Evolutionary conservation across 2,329 filamentous ascomycete genomes (phyloP).

Genomic region (Sclerotinia sclerotiorum): DNA sequence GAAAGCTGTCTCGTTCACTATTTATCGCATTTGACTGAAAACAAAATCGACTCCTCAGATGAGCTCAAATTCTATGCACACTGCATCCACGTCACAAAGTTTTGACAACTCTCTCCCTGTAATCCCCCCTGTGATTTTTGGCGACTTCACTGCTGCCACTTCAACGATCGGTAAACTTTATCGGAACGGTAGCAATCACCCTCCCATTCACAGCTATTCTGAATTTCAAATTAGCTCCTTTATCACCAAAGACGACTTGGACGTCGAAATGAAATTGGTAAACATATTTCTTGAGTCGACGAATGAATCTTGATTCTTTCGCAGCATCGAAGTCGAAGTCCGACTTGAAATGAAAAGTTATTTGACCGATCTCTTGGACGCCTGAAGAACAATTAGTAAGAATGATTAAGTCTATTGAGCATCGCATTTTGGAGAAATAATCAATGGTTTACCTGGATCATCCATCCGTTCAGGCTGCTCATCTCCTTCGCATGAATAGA

Average conservation of each 20-base stretch:
- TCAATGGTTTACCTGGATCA: too few relatives aligned
- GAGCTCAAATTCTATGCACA: neutral
- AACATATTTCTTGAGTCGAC: neutral
- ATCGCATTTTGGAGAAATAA: too few relatives aligned
- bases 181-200: too few relatives aligned
- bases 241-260: conserved; percentile 24
- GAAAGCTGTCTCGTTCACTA: neutral
- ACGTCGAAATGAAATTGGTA: conserved; percentile 3
- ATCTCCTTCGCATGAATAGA: conserved; percentile 21
- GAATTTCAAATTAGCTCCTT: conserved; percentile 24
- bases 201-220: too few relatives aligned
- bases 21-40: neutral
- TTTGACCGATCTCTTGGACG: too few relatives aligned
- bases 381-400: too few relatives aligned
- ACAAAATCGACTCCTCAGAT: neutral
- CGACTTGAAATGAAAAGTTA: conserved; percentile 6
- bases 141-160: too few relatives aligned
- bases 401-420: too few relatives aligned
- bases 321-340: conserved; percentile 21
- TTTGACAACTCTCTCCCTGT: too few relatives aligned
- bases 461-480: conserved; percentile 20
- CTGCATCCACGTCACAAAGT: too few relatives aligned
- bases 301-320: neutral
- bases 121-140: too few relatives aligned
- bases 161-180: too few relatives aligned